Evolutionary conservation across 805 yeast genomes (phyloP).

Genomic region (Helenozyma baotianmanensis): DNA sequence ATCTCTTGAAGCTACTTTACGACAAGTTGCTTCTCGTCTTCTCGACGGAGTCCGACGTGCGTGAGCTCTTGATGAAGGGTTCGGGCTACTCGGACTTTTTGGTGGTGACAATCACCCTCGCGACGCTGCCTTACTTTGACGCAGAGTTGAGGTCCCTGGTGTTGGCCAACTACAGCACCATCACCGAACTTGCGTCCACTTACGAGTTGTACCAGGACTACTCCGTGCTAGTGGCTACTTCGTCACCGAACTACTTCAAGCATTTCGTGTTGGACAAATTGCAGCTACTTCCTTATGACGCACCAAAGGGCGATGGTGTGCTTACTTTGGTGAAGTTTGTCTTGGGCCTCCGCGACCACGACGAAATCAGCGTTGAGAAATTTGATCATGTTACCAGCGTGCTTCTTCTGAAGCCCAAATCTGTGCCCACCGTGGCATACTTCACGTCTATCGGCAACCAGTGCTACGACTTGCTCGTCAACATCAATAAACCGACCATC

Average conservation of each 20-base stretch:
- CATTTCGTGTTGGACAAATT: slow-evolving; percentile 45
- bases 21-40: slow-evolving; percentile 31
- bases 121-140: slow-evolving; percentile 27
- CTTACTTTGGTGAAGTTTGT: slow-evolving; percentile 69
- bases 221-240: slow-evolving; percentile 50
- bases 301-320: slow-evolving; percentile 61
- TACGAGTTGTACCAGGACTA: slow-evolving; percentile 61
- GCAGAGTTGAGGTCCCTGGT: slow-evolving; percentile 7
- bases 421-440: slow-evolving; percentile 45
- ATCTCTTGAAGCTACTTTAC: slow-evolving; percentile 26
- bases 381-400: slow-evolving; percentile 64
- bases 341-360: slow-evolving; percentile 71
- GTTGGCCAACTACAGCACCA: slow-evolving; percentile 14
- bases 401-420: slow-evolving; percentile 58
- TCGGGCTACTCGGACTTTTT: slow-evolving; percentile 62
- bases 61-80: slow-evolving; percentile 54
- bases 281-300: slow-evolving; percentile 48
- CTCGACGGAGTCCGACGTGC: slow-evolving; percentile 42
- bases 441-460: slow-evolving; percentile 60
- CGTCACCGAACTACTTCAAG: slow-evolving; percentile 44
- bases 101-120: slow-evolving; percentile 43
- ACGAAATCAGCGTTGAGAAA: slow-evolving; percentile 60
- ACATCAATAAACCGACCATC: slow-evolving; percentile 58
- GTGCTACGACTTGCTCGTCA: slow-evolving; percentile 51
- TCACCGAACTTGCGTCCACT: slow-evolving; percentile 52